Percentiles rank a stretch among this genome's conserved stretches.
Evolutionary conservation across 495 filamentous ascomycete genomes (phyloP).

Genomic region (Extremus antarcticus): DNA sequence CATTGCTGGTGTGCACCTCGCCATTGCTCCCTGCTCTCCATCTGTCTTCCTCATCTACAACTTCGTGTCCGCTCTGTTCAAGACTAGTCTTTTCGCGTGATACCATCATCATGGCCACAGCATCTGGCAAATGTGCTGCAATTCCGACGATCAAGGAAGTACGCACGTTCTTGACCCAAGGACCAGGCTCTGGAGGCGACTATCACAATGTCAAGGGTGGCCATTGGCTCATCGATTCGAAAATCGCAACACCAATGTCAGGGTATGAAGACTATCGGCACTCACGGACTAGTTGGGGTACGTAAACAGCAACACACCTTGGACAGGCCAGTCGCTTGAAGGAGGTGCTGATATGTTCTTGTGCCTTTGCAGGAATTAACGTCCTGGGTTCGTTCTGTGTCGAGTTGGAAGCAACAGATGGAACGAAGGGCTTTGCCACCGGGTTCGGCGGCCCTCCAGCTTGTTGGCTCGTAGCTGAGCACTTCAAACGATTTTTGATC

Average conservation of each 20-base stretch:
- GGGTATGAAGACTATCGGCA: conserved; percentile 75
- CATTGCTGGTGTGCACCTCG: too few species aligned
- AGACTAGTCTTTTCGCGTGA: too few species aligned
- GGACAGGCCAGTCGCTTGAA: too few species aligned
- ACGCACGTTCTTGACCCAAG: conserved; percentile 70
- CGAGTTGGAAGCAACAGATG: conserved; percentile 81
- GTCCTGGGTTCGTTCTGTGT: conserved; percentile 87
- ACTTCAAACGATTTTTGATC: conserved; percentile 83
- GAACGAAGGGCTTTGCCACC: conserved; percentile 82
- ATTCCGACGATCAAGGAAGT: conserved; percentile 72
- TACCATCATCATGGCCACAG: background rate
- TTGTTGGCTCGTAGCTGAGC: conserved; percentile 83
- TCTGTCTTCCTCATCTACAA: background rate
- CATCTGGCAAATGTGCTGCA: conserved; percentile 1
- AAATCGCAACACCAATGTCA: conserved; percentile 86
- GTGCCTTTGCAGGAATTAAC: conserved; percentile 49
- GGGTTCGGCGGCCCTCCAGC: conserved; percentile 89
- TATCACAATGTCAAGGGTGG: conserved; percentile 93
- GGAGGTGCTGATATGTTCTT: too few species aligned
- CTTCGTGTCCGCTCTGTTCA: background rate
- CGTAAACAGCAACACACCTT: too few species aligned
- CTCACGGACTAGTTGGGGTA: conserved; percentile 79
- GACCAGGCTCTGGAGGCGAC: conserved; percentile 80
- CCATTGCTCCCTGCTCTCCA: background rate
- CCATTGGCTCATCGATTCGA: conserved; percentile 84